Evolutionary conservation across 2,329 filamentous ascomycete species (phyloP).

Genomic region (Colletotrichum melonis): DNA sequence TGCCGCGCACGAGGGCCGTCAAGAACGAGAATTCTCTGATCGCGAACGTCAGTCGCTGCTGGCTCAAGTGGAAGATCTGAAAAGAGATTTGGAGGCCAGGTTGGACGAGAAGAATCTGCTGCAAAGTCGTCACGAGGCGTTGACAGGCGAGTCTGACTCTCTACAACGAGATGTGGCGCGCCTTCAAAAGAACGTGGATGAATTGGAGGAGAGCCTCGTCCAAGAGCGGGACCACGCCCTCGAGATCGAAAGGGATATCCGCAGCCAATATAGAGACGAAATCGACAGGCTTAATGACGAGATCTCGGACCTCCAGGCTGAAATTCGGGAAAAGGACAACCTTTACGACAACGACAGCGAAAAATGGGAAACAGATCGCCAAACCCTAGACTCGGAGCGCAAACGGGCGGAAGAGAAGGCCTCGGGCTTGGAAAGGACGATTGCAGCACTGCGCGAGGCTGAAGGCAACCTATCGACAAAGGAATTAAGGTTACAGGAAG

Average conservation of each 20-base stretch:
- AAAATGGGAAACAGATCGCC: constrained; percentile 76
- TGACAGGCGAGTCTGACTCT: constrained; percentile 74
- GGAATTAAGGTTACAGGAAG: constrained; percentile 74
- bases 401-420: constrained; percentile 76
- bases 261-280: constrained; percentile 55
- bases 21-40: constrained; percentile 55
- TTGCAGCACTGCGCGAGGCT: constrained; percentile 75
- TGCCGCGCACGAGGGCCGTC: constrained; percentile 56
- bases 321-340: constrained; percentile 76
- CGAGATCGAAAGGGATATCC: constrained; percentile 70
- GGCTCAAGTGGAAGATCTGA: constrained; percentile 64
- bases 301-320: constrained; percentile 71
- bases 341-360: constrained; percentile 78
- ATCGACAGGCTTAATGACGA: constrained; percentile 66
- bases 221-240: constrained; percentile 68
- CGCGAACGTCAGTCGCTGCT: constrained; percentile 54
- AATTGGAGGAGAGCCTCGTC: constrained; percentile 60
- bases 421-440: constrained; percentile 74
- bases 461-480: constrained; percentile 76
- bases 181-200: constrained; percentile 57
- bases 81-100: constrained; percentile 69
- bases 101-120: constrained; percentile 76
- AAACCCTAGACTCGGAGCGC: constrained; percentile 73
- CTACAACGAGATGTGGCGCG: constrained; percentile 72
- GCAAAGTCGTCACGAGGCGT: constrained; percentile 74